Conservation (phyloP, 176 grass and related monocot genomes). For the Luzula sylvatica region DNA sequence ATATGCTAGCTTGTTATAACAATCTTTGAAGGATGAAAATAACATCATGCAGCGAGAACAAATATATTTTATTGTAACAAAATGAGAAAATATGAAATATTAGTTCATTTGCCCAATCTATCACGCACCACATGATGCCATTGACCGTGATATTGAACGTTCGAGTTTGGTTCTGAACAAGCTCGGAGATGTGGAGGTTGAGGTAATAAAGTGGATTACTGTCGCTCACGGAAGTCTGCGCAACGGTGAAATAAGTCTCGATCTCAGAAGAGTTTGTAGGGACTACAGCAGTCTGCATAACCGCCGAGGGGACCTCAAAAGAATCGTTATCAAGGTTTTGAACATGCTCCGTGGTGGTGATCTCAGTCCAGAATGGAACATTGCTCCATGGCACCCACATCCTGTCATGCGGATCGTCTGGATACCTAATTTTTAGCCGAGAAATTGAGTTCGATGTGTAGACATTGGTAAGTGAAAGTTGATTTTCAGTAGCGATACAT, state of each 20-base stretch:
- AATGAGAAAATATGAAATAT: too few species aligned
- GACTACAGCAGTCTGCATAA: conserved; percentile 39
- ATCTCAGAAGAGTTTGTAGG: conserved; percentile 28
- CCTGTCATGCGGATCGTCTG: conserved; percentile 27
- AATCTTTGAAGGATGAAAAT: too few species aligned
- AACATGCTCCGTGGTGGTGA: conserved; percentile 13
- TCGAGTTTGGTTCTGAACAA: conserved; percentile 20
- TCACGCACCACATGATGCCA: not conserved
- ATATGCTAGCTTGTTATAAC: too few species aligned
- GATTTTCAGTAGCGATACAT: too few species aligned
- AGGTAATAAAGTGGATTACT: not conserved
- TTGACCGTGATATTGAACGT: conserved; percentile 26
- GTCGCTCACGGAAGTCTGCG: not conserved
- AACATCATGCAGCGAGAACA: too few species aligned
- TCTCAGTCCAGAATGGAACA: not conserved
- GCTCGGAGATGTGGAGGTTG: conserved; percentile 25
- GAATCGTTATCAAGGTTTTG: rapidly evolving
- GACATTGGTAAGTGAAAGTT: too few species aligned
- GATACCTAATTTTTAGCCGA: conserved; percentile 32
- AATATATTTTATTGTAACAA: too few species aligned
- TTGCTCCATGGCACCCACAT: conserved; percentile 1
- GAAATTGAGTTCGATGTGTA: not conserved
- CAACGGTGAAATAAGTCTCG: conserved; percentile 9
- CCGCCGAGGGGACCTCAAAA: conserved; percentile 21
- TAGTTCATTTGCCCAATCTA: too few species aligned